phyloP scores from a whole-genome alignment of 2,329 filamentous ascomycete genomes.

The Sordariomycetes sp. region DNA sequence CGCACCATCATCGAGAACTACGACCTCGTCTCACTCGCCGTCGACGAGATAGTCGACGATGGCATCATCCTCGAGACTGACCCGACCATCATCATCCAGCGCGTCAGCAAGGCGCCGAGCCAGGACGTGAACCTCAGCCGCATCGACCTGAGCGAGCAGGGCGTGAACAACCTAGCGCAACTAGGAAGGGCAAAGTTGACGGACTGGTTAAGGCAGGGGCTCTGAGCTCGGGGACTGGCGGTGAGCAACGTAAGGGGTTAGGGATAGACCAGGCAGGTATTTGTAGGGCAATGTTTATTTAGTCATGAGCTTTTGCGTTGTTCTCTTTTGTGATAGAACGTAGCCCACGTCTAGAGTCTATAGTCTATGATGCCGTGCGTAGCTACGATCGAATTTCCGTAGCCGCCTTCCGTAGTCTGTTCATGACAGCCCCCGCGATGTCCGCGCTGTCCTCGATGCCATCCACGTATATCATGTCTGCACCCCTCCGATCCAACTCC shows the following conservation, averaged over 20 bases:
- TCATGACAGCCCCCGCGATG: constrained; percentile 81
- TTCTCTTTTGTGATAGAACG: background rate
- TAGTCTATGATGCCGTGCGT: constrained; percentile 16
- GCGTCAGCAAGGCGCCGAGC: constrained; percentile 83
- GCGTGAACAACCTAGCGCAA: constrained; percentile 86
- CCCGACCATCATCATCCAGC: constrained; percentile 82
- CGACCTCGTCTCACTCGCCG: constrained; percentile 83
- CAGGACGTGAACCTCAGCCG: constrained; percentile 88
- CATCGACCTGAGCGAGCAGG: constrained; percentile 92
- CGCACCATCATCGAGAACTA: constrained; percentile 98
- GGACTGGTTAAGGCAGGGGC: constrained; percentile 78
- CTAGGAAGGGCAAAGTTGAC: constrained; percentile 87
- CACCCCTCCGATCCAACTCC: constrained; percentile 69
- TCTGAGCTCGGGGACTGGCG: constrained; percentile 32
- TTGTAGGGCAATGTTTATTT: constrained; percentile 2
- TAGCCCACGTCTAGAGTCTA: too few species aligned
- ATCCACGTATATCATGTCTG: constrained; percentile 82
- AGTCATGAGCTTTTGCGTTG: background rate
- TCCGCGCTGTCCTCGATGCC: constrained; percentile 72
- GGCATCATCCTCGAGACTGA: constrained; percentile 97
- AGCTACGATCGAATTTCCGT: constrained; percentile 42
- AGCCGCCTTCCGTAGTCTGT: constrained; percentile 69
- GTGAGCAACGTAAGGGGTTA: background rate
- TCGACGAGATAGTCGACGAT: constrained; percentile 92
- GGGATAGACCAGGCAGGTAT: background rate